Evolutionary conservation across 441 rosid species (phyloP).

Genomic region (Gossypium gossypioides): DNA sequence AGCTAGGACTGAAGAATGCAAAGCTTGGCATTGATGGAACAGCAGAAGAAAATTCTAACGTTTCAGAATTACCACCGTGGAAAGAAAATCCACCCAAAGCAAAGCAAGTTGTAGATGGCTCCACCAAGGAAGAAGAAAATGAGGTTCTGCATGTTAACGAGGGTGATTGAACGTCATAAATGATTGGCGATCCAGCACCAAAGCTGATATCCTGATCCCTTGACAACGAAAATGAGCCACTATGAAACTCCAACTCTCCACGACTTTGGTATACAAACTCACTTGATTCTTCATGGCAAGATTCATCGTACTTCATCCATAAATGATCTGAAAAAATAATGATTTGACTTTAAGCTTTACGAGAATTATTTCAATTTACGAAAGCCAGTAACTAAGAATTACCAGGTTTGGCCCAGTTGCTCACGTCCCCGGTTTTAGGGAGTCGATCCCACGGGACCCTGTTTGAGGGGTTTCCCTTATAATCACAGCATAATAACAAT

Average conservation of each 20-base stretch:
- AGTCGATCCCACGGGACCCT: not conserved
- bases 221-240: conserved; percentile 32
- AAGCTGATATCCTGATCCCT: conserved; percentile 59
- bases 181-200: conserved; percentile 32
- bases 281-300: conserved; percentile 2
- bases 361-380: not conserved
- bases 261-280: conserved; percentile 17
- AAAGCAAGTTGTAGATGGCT: conserved; percentile 31
- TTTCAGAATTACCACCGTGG: conserved; percentile 21
- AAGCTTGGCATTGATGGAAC: conserved; percentile 50
- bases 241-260: conserved; percentile 27
- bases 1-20: conserved; percentile 39
- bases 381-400: not conserved
- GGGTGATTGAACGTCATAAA: conserved; percentile 29
- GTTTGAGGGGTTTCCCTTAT: not conserved
- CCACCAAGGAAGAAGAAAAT: conserved; percentile 34
- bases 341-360: not conserved
- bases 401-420: not conserved
- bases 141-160: conserved; percentile 36
- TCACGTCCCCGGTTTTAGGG: not conserved
- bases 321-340: conserved; percentile 30
- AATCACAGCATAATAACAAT: not conserved
- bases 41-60: conserved; percentile 28
- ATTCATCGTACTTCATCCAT: conserved; percentile 40
- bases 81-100: conserved; percentile 37